Percentiles rank a stretch among this genome's conserved stretches.
Evolutionary conservation across 2,329 filamentous ascomycete genomes (phyloP).

Genomic region (Botrytis deweyae): DNA sequence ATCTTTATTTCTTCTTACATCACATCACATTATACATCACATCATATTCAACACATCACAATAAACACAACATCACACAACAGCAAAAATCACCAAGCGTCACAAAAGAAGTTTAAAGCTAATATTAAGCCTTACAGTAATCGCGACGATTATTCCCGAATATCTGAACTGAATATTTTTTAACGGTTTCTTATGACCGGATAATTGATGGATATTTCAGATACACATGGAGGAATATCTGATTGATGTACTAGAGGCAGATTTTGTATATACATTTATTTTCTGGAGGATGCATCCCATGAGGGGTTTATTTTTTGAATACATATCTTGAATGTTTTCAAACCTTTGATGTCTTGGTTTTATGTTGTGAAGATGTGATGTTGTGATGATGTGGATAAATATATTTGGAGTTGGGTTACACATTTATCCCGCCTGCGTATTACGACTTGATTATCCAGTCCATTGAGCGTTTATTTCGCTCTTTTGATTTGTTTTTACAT

Average conservation of each 20-base stretch:
- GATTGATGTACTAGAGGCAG: background rate
- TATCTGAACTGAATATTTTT: background rate
- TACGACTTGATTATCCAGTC: too few species aligned
- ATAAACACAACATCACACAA: too few species aligned
- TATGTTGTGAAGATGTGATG: background rate
- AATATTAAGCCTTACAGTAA: too few species aligned
- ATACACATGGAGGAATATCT: background rate
- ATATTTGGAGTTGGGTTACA: too few species aligned
- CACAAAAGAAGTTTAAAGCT: too few species aligned
- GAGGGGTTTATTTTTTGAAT: background rate
- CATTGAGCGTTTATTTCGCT: too few species aligned
- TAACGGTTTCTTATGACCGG: fast-evolving
- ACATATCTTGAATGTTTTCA: background rate
- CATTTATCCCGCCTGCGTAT: too few species aligned
- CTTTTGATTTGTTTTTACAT: too few species aligned
- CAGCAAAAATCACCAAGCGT: too few species aligned
- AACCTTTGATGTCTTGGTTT: background rate
- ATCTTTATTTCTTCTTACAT: background rate
- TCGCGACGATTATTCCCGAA: too few species aligned
- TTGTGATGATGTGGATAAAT: background rate
- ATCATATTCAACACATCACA: too few species aligned
- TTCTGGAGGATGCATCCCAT: background rate
- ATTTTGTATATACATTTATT: background rate
- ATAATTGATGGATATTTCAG: background rate
- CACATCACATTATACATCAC: too few species aligned